Conservation (phyloP, 176 grass and related monocot species). For the Avena eriantha region DNA sequence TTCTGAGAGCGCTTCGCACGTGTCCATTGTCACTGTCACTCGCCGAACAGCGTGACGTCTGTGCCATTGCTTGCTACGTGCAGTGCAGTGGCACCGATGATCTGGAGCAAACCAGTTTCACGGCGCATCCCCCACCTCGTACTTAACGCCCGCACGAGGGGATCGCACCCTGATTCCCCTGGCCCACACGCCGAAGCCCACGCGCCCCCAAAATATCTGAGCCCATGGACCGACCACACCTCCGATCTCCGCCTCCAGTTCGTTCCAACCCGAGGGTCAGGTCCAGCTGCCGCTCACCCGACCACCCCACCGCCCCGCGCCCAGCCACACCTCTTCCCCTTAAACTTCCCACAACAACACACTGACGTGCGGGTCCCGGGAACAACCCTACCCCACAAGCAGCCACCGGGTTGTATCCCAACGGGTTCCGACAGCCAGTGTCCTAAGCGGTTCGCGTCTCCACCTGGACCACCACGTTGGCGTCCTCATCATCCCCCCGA, state of each 20-base stretch:
- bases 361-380: accelerated
- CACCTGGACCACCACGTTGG: conserved; percentile 39
- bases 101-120: background rate
- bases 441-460: background rate
- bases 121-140: conserved; percentile 32
- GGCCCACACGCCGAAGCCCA: background rate
- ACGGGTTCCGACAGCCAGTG: background rate
- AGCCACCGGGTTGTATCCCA: background rate
- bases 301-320: background rate
- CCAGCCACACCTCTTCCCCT: too few species aligned
- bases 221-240: conserved; percentile 2
- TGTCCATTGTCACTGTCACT: background rate
- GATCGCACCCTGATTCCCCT: background rate
- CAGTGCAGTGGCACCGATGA: background rate
- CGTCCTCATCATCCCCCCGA: background rate
- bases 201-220: conserved; percentile 10
- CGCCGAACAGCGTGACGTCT: background rate
- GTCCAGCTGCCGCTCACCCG: conserved; percentile 27
- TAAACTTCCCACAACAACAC: accelerated
- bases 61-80: background rate
- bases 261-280: background rate
- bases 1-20: background rate
- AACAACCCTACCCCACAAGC: background rate
- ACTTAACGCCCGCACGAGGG: conserved; percentile 17
- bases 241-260: background rate